phyloP scores from a whole-genome alignment of 305 asterid species.

The Striga hermonthica region DNA sequence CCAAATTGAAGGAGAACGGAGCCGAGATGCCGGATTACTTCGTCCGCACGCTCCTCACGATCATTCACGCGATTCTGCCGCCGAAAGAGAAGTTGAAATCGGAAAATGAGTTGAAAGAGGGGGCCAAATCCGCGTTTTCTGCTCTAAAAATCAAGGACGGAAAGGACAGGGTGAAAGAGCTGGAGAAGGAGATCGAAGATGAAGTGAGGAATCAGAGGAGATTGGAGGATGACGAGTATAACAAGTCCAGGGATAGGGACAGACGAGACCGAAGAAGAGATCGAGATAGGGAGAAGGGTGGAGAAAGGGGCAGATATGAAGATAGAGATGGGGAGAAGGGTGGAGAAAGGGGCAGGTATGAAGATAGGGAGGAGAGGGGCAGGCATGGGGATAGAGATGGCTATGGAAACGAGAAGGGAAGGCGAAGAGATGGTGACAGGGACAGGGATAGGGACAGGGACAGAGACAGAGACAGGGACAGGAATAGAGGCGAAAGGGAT shows the following conservation, averaged over 20 bases:
- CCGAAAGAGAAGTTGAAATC: slow-evolving; percentile 47
- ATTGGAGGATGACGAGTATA: slow-evolving; percentile 28
- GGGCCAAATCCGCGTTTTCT: slow-evolving; percentile 36
- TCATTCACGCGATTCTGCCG: slow-evolving; percentile 79
- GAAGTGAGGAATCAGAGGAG: slow-evolving; percentile 31
- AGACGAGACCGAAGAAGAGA: slow-evolving; percentile 25
- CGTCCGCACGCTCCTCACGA: slow-evolving; percentile 69
- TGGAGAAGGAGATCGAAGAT: slow-evolving; percentile 55
- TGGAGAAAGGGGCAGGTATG: slow-evolving; percentile 27
- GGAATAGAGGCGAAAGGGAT: slow-evolving; percentile 35
- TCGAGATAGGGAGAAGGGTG: slow-evolving; percentile 29
- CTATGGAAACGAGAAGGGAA: slow-evolving; percentile 31
- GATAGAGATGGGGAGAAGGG: slow-evolving; percentile 32
- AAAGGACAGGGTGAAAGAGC: slow-evolving; percentile 64
- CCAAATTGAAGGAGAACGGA: slow-evolving; percentile 56
- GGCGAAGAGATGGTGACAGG: slow-evolving; percentile 29
- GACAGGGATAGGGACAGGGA: slow-evolving; percentile 31
- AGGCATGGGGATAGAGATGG: slow-evolving; percentile 12
- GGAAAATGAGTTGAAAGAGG: slow-evolving; percentile 38
- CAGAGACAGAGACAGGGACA: slow-evolving; percentile 36
- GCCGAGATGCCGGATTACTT: slow-evolving; percentile 92
- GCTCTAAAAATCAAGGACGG: slow-evolving; percentile 71
- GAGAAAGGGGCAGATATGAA: slow-evolving; percentile 19
- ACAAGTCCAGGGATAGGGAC: slow-evolving; percentile 20
- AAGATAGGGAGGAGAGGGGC: slow-evolving; percentile 28